A percentile compares a stretch with the other conserved stretches of the same genome.
phyloP scores from a whole-genome alignment of 2,329 filamentous ascomycete species.

The Cadophora malorum region DNA sequence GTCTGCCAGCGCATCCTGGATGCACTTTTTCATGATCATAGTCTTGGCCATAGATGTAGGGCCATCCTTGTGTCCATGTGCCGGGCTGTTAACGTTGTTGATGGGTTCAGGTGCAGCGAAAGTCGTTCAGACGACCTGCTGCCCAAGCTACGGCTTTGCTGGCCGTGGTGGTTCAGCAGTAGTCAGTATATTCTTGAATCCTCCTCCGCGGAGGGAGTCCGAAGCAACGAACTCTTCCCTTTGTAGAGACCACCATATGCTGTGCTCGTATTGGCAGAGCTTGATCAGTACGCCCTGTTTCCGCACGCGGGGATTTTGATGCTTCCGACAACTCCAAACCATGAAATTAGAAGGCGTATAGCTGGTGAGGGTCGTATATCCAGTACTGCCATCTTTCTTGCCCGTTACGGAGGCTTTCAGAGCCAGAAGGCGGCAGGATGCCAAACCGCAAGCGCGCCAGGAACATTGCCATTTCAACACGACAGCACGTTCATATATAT shows the following conservation, averaged over 20 bases:
- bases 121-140: neutral
- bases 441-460: neutral
- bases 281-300: neutral
- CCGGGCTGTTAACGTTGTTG: neutral
- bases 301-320: neutral
- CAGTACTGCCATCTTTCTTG: neutral
- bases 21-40: neutral
- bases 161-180: neutral
- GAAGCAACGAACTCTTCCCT: neutral
- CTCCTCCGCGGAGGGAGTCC: neutral
- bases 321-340: neutral
- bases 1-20: slow-evolving; percentile 6
- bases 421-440: neutral
- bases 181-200: neutral
- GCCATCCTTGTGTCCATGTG: neutral
- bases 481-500: slow-evolving; percentile 31
- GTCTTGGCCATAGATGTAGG: neutral
- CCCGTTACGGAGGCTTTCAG: neutral
- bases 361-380: neutral
- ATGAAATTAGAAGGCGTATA: neutral
- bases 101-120: neutral
- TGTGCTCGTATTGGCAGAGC: neutral
- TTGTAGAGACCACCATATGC: too few species aligned
- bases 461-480: slow-evolving; percentile 21
- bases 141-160: neutral